phyloP scores from a whole-genome alignment of 2,329 filamentous ascomycete genomes.

The Exserohilum turcica region DNA sequence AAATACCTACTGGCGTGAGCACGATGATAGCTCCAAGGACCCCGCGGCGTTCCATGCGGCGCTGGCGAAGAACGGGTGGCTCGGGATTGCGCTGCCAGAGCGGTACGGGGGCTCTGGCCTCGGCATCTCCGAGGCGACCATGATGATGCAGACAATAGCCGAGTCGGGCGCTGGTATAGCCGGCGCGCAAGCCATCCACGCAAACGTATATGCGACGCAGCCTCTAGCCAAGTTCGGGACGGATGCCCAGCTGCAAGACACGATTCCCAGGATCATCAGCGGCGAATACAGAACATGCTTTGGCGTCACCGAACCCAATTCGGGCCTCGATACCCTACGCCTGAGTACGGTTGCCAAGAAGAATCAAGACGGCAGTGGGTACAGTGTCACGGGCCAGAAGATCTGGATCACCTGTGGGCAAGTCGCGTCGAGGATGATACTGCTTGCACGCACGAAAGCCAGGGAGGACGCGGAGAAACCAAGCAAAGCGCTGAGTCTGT shows the following conservation, averaged over 20 bases:
- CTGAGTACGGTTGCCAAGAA: constrained; percentile 55
- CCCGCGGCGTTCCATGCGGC: constrained; percentile 77
- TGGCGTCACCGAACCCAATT: constrained; percentile 83
- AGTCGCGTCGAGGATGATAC: constrained; percentile 80
- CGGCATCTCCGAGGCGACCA: constrained; percentile 79
- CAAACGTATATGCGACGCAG: constrained; percentile 76
- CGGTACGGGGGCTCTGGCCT: constrained; percentile 74
- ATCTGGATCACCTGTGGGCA: constrained; percentile 90
- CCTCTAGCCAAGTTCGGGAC: constrained; percentile 74
- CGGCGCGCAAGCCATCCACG: constrained; percentile 63
- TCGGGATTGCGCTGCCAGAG: constrained; percentile 80
- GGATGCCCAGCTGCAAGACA: constrained; percentile 64
- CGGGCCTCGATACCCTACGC: constrained; percentile 76
- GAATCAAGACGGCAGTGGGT: constrained; percentile 55
- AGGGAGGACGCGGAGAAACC: constrained; percentile 69
- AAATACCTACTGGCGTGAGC: constrained; percentile 75
- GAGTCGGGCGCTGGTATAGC: constrained; percentile 82
- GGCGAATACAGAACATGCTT: constrained; percentile 77
- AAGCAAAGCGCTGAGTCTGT: constrained; percentile 77
- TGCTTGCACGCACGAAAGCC: constrained; percentile 76
- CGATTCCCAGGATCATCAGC: constrained; percentile 72
- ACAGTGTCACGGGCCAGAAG: constrained; percentile 76
- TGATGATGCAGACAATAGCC: constrained; percentile 85
- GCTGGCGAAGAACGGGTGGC: constrained; percentile 75
- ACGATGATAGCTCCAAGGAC: constrained; percentile 71